phyloP scores from a whole-genome alignment of 2,329 filamentous ascomycete species.

The Colletotrichum scovillei region DNA sequence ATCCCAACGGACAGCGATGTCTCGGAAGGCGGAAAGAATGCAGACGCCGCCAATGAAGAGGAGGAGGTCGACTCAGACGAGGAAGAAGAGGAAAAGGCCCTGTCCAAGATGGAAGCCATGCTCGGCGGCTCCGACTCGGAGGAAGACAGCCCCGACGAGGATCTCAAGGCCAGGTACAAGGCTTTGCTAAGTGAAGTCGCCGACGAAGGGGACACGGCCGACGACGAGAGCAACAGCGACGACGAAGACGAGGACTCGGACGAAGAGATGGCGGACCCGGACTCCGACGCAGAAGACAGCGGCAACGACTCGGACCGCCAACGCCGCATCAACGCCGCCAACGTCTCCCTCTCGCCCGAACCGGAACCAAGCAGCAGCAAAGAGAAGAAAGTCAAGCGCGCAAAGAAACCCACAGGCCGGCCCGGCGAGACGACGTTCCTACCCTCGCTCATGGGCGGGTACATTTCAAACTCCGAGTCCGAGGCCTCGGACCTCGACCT shows the following conservation, averaged over 20 bases:
- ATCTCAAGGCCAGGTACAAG: conserved; percentile 56
- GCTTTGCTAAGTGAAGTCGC: conserved; percentile 57
- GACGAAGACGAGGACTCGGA: conserved; percentile 41
- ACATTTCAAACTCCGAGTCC: conserved; percentile 80
- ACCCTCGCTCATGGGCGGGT: conserved; percentile 82
- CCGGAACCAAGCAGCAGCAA: conserved; percentile 41
- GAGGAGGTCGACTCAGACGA: conserved; percentile 41
- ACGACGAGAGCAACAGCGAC: conserved; percentile 47
- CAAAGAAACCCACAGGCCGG: conserved; percentile 24
- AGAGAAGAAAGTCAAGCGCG: conserved; percentile 45
- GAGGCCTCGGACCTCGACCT: conserved; percentile 73
- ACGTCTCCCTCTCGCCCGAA: conserved; percentile 44
- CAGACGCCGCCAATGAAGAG: conserved; percentile 41
- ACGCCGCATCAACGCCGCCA: conserved; percentile 39
- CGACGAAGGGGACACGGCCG: conserved; percentile 47
- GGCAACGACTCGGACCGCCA: conserved; percentile 38
- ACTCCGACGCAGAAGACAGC: conserved; percentile 43
- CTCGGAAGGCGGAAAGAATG: conserved; percentile 40
- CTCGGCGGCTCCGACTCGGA: conserved; percentile 58
- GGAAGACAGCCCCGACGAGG: conserved; percentile 51
- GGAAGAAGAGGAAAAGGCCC: conserved; percentile 48
- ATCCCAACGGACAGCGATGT: conserved; percentile 37
- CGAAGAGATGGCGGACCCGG: conserved; percentile 45
- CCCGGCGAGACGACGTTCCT: conserved; percentile 70
- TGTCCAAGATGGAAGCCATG: conserved; percentile 58